Conservation (phyloP, 176 grass and related monocot species). For the Avena sativa region DNA sequence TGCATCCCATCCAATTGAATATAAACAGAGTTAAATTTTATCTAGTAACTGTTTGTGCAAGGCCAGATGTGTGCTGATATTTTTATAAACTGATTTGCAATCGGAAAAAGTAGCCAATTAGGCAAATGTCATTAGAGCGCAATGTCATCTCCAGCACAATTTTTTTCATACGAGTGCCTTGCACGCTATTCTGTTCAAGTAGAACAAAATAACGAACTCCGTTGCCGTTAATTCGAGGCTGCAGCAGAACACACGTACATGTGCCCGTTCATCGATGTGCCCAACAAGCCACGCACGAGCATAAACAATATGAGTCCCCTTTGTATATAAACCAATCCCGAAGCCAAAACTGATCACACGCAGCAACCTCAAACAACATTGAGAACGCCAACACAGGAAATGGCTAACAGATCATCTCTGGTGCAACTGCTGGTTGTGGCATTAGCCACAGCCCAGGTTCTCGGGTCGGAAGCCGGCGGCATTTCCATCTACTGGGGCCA, state of each 20-base stretch:
- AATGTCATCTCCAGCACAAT: not conserved
- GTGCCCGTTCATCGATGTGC: no score
- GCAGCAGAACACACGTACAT: not conserved
- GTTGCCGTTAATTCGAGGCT: constrained; percentile 7
- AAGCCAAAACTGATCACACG: not conserved
- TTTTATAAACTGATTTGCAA: not conserved
- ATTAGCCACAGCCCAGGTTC: not conserved
- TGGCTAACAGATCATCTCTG: constrained; percentile 19
- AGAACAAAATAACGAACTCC: not conserved
- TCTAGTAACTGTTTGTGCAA: not conserved
- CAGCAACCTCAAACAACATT: constrained; percentile 6
- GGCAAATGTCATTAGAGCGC: not conserved
- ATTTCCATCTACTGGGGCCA: constrained; percentile 62
- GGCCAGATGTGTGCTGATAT: not conserved
- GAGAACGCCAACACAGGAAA: not conserved
- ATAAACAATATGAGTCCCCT: not conserved
- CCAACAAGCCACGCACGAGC: not conserved
- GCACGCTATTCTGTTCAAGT: not conserved
- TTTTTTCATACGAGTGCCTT: not conserved
- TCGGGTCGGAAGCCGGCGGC: constrained; percentile 14
- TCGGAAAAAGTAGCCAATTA: not conserved
- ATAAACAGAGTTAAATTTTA: no score
- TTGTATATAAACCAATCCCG: constrained; percentile 14
- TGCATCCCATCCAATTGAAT: no score
- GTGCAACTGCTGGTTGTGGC: constrained; percentile 33